phyloP scores from a whole-genome alignment of 2,329 filamentous ascomycete genomes.

The Alternaria arbusti region DNA sequence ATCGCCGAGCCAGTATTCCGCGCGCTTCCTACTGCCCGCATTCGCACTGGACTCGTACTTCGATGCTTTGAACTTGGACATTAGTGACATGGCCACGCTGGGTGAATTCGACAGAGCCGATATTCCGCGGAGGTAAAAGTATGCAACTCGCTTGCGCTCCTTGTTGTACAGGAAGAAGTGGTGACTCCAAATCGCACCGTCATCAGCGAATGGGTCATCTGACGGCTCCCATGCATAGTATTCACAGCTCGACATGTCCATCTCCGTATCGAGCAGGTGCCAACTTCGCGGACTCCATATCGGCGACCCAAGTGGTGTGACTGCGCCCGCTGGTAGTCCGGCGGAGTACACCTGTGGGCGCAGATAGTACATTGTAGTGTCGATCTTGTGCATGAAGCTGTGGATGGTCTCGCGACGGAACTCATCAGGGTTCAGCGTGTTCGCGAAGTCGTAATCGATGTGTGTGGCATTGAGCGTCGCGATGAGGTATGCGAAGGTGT shows the following conservation, averaged over 20 bases:
- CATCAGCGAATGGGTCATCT: constrained; percentile 89
- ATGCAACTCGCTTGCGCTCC: constrained; percentile 86
- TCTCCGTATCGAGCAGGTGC: constrained; percentile 91
- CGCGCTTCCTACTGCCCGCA: constrained; percentile 75
- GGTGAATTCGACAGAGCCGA: constrained; percentile 74
- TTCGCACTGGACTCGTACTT: constrained; percentile 58
- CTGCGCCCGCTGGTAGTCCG: constrained; percentile 53
- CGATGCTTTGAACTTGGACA: constrained; percentile 47
- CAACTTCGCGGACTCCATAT: constrained; percentile 91
- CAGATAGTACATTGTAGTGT: constrained; percentile 84
- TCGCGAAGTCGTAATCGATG: constrained; percentile 95
- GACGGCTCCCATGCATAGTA: constrained; percentile 90
- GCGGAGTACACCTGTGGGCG: constrained; percentile 63
- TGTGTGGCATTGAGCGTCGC: constrained; percentile 96
- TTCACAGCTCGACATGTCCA: constrained; percentile 86
- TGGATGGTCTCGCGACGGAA: constrained; percentile 85
- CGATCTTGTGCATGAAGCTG: constrained; percentile 83
- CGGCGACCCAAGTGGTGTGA: constrained; percentile 59
- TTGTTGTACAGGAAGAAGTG: constrained; percentile 99
- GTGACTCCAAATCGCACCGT: constrained; percentile 91
- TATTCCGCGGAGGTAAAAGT: constrained; percentile 89
- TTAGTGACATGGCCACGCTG: constrained; percentile 45
- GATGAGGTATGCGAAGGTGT: constrained; percentile 94
- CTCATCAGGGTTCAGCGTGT: constrained; percentile 85
- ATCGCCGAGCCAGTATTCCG: constrained; percentile 86